Conservation (phyloP, 257 asterid genomes). For the Primulina huaijiensis region DNA sequence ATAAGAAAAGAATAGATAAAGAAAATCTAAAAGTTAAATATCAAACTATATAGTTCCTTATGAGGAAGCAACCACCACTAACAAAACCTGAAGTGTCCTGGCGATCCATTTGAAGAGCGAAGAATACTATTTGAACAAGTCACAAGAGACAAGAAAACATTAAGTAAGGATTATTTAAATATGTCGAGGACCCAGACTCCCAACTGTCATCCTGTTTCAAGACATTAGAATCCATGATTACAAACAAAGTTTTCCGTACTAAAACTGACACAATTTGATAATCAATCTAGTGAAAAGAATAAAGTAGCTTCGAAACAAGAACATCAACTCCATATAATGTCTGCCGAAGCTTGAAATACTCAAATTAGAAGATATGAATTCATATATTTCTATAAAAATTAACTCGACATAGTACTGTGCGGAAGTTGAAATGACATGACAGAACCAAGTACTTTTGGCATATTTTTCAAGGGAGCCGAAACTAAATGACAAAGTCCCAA, state of each 20-base stretch:
- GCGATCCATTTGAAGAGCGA: conserved; percentile 47
- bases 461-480: background rate
- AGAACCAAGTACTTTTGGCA: background rate
- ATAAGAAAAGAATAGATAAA: background rate
- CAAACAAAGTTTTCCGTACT: background rate
- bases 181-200: conserved; percentile 14
- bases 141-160: conserved; percentile 24
- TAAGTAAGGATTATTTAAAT: conserved; percentile 12
- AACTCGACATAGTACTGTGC: background rate
- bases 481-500: background rate
- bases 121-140: conserved; percentile 21
- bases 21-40: conserved; percentile 12
- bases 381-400: background rate
- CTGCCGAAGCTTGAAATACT: background rate
- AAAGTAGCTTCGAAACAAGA: conserved; percentile 13
- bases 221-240: conserved; percentile 14
- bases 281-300: background rate
- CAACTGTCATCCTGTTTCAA: conserved; percentile 37
- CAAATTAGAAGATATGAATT: background rate
- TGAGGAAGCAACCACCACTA: conserved; percentile 49
- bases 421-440: background rate
- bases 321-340: background rate
- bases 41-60: conserved; percentile 17
- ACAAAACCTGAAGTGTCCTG: conserved; percentile 62
- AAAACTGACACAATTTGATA: background rate